A percentile compares a stretch with the other conserved stretches of the same genome.
These are phyloP conservation scores for Rutstroemia sp. DNA, from an alignment of 2,329 filamentous ascomycete genomes.

Conservation along the genomic window DNA sequence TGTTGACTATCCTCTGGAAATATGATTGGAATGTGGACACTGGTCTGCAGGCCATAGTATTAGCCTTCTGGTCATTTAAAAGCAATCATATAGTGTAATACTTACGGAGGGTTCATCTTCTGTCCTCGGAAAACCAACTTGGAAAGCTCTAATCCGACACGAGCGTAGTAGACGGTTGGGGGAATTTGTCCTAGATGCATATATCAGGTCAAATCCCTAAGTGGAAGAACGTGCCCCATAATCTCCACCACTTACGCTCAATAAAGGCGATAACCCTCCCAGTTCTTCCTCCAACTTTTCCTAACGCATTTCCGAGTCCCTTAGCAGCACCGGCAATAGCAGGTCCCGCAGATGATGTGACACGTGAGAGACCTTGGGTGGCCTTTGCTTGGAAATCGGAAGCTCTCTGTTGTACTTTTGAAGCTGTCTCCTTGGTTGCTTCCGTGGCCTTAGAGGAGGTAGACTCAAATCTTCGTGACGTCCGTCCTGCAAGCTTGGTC, in stretches of 20 bases:
- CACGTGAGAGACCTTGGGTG: slow-evolving; percentile 73
- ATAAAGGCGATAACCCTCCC: slow-evolving; percentile 71
- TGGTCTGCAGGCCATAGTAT: slow-evolving; percentile 45
- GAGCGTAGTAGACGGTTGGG: slow-evolving; percentile 83
- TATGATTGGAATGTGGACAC: slow-evolving; percentile 78
- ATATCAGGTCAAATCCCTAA: slow-evolving; percentile 16
- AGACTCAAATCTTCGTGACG: slow-evolving; percentile 48
- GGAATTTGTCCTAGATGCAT: slow-evolving; percentile 65
- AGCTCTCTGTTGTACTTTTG: slow-evolving; percentile 37
- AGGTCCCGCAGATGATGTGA: slow-evolving; percentile 71
- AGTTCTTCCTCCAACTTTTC: slow-evolving; percentile 75
- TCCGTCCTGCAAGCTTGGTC: slow-evolving; percentile 22
- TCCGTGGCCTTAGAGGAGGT: slow-evolving; percentile 42
- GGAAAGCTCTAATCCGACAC: slow-evolving; percentile 77
- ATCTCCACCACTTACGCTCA: slow-evolving; percentile 62
- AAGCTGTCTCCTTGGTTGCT: slow-evolving; percentile 36
- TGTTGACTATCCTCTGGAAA: slow-evolving; percentile 68
- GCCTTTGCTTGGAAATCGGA: slow-evolving; percentile 56
- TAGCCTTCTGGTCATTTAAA: not conserved
- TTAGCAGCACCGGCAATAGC: slow-evolving; percentile 67
- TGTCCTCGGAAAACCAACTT: slow-evolving; percentile 83
- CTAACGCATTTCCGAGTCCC: slow-evolving; percentile 57
- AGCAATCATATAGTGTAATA: slow-evolving; percentile 16
- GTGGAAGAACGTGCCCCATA: slow-evolving; percentile 8
- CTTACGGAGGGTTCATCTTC: slow-evolving; percentile 95